phyloP scores from a whole-genome alignment of 2,329 filamentous ascomycete species.

The Aspergillus candidus region DNA sequence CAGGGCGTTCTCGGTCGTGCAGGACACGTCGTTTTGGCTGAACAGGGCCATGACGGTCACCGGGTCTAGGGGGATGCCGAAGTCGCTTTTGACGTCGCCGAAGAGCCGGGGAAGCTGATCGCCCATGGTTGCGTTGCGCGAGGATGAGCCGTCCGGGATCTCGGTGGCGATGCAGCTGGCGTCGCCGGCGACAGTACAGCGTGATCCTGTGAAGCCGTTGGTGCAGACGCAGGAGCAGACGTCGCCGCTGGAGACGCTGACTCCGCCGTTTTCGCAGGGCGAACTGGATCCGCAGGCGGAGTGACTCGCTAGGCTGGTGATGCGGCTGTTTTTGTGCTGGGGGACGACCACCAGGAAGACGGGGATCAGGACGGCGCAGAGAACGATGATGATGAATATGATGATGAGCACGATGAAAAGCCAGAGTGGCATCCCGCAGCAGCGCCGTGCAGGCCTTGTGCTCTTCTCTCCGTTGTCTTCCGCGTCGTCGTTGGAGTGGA shows the following conservation, averaged over 20 bases:
- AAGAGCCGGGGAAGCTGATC: slow-evolving; percentile 71
- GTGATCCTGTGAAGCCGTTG: slow-evolving; percentile 71
- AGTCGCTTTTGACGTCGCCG: slow-evolving; percentile 58
- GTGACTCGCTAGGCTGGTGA: slow-evolving; percentile 23
- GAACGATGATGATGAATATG: slow-evolving; percentile 64
- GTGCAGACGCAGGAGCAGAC: slow-evolving; percentile 81
- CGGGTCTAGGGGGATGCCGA: slow-evolving; percentile 67
- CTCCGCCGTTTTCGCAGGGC: slow-evolving; percentile 73
- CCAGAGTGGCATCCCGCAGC: slow-evolving; percentile 80
- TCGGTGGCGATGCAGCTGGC: slow-evolving; percentile 51
- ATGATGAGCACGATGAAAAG: slow-evolving; percentile 63
- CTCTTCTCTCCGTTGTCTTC: slow-evolving; percentile 17
- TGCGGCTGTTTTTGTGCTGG: slow-evolving; percentile 39
- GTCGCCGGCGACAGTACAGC: slow-evolving; percentile 48
- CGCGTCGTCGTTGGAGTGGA: slow-evolving; percentile 20
- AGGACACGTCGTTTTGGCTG: slow-evolving; percentile 68
- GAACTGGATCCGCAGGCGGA: slow-evolving; percentile 53
- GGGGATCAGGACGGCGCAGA: slow-evolving; percentile 77
- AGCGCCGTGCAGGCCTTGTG: slow-evolving; percentile 49
- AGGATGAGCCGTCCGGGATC: slow-evolving; percentile 33
- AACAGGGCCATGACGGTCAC: slow-evolving; percentile 68
- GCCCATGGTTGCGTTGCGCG: slow-evolving; percentile 70
- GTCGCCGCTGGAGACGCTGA: slow-evolving; percentile 61
- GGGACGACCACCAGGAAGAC: slow-evolving; percentile 57
- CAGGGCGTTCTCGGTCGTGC: slow-evolving; percentile 77